Evolutionary conservation across 306 rosid species (phyloP).

Genomic region (Acmispon strigosus): DNA sequence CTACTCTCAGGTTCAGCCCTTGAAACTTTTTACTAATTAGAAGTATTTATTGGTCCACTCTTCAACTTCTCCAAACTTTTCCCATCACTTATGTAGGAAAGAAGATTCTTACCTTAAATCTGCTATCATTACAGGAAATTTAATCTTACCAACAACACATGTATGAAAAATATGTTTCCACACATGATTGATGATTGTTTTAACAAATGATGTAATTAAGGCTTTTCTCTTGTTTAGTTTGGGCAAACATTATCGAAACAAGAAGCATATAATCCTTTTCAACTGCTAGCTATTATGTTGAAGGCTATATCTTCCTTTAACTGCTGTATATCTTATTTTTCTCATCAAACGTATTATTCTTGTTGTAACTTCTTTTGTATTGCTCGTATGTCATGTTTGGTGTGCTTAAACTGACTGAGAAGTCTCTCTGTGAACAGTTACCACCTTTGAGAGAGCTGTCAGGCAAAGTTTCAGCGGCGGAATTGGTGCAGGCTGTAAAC

Average conservation of each 20-base stretch:
- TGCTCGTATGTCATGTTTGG: constrained; percentile 3
- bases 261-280: neutral
- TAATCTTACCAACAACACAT: neutral
- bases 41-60: neutral
- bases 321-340: neutral
- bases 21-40: neutral
- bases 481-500: constrained; percentile 86
- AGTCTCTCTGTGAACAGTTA: constrained; percentile 28
- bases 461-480: constrained; percentile 79
- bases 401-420: constrained; percentile 34
- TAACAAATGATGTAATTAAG: neutral
- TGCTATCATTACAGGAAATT: neutral
- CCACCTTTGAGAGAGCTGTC: constrained; percentile 53
- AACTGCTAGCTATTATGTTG: constrained; percentile 1
- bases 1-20: constrained; percentile 57
- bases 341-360: neutral
- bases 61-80: constrained; percentile 1
- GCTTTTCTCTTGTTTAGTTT: neutral
- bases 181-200: neutral
- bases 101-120: neutral
- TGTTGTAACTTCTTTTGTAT: neutral
- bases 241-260: neutral
- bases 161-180: neutral
- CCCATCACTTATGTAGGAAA: neutral
- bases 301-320: constrained; percentile 4